These are phyloP conservation scores for Colletotrichum filicis DNA, from an alignment of 2,329 filamentous ascomycete genomes.

Conservation along the genomic window DNA sequence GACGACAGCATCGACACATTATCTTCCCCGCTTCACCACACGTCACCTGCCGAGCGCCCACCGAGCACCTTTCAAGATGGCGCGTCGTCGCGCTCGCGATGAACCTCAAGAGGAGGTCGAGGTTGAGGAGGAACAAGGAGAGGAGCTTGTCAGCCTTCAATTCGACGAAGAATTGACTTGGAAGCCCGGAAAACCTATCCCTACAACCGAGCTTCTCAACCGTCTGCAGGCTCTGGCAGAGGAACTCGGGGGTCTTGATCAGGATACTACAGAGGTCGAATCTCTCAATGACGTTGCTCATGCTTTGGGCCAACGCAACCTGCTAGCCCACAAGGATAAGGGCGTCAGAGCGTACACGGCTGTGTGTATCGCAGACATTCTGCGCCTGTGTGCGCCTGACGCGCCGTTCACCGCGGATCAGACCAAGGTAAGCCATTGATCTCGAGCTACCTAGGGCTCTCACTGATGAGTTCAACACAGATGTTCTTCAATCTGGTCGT, in stretches of 20 bases:
- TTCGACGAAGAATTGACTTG: constrained; percentile 92
- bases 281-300: constrained; percentile 87
- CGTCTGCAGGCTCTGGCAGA: constrained; percentile 83
- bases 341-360: constrained; percentile 91
- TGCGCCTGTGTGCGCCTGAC: constrained; percentile 92
- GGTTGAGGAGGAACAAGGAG: constrained; percentile 35
- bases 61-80: constrained; percentile 22
- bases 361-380: constrained; percentile 91
- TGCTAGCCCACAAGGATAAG: constrained; percentile 91
- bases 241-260: constrained; percentile 87
- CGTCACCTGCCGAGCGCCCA: constrained; percentile 28
- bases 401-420: constrained; percentile 92
- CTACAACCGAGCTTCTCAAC: constrained; percentile 82
- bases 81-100: constrained; percentile 34
- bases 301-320: constrained; percentile 83
- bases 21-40: constrained; percentile 33
- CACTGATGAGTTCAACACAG: constrained; percentile 55
- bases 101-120: constrained; percentile 35
- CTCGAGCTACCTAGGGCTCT: background rate
- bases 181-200: constrained; percentile 90
- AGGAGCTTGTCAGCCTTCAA: constrained; percentile 62
- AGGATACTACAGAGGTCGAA: constrained; percentile 85
- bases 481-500: constrained; percentile 95
- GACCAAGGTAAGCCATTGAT: constrained; percentile 75
- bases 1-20: constrained; percentile 24